Evolutionary conservation across 2,329 filamentous ascomycete species (phyloP), one percentile per base, ranked within the genome.

Genomic region (Teratosphaeria nubilosa): DNA sequence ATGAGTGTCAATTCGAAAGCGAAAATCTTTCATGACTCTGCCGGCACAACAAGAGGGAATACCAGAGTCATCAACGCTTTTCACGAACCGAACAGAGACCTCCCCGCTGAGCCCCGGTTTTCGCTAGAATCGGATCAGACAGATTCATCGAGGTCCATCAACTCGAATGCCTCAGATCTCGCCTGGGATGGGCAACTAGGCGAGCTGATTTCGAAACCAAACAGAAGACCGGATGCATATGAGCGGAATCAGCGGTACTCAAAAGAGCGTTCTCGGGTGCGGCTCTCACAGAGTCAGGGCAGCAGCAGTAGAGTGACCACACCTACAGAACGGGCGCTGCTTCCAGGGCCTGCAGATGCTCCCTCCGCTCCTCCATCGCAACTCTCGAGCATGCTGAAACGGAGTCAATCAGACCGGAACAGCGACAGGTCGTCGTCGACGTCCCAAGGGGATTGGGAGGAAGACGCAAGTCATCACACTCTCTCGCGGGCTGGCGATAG

Each of bases 391-490:
- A 73, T 74, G 56, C 62, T 71, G 37, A 70, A 69, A 53, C 69
- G 66, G 20, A 63, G 68, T 20, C 70, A 69, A 7, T 58, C 74
- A 37, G 68, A 71, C 51, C 71, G 73, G 51, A 64, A 63, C 16
- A 73, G 69, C 50, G 63, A 70, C 52, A 69, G 64, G 31, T 54
- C 54, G 13, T 60, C 59, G n/a, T 57, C 58, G 20, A 56, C 51
- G 41, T 60, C 58, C 16, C 54, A 53, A 30, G 58, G 37, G 20
- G 56, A 58, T 22, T 60, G 56, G 54, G 67, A 65, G 45, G 62
- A 64, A 30, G 54, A 48, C 10, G 57, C 51, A 2, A 64, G 61
- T 27, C 63, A 66, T 53, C 67, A 63, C 51, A 68, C 66, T 6
- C 58, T 66, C 0, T 66, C 62, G 0, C 60, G 65, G 1, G 59